These are phyloP conservation scores for Aspergillus vadensis DNA, from an alignment of 2,329 filamentous ascomycete genomes.

Conservation along the genomic window DNA sequence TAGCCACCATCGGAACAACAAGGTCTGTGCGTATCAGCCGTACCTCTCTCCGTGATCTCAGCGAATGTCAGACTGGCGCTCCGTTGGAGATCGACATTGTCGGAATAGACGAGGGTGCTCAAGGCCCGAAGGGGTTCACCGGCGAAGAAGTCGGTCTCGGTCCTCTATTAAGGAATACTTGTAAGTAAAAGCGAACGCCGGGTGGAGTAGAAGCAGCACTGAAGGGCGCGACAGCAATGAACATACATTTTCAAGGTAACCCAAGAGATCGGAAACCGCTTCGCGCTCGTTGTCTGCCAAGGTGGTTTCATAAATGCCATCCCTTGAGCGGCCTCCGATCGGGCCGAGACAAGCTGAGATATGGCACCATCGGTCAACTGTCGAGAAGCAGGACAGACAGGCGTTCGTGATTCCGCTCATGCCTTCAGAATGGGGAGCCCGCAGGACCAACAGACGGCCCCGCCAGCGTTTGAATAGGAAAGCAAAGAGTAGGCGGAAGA, in stretches of 20 bases:
- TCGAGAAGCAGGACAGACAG: constrained; percentile 46
- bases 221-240: constrained; percentile 1
- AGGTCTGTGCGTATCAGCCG: constrained; percentile 15
- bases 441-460: constrained; percentile 32
- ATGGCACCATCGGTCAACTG: constrained; percentile 47
- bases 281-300: constrained; percentile 95
- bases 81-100: constrained; percentile 96
- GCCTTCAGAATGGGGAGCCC: constrained; percentile 30
- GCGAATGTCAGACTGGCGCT: constrained; percentile 98
- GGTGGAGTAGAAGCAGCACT: background rate
- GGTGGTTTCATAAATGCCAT: constrained; percentile 81
- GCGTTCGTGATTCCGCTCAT: constrained; percentile 45
- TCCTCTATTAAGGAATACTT: constrained; percentile 62
- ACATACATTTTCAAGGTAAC: constrained; percentile 93
- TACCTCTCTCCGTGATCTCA: constrained; percentile 97
- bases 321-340: constrained; percentile 69
- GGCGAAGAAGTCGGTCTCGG: constrained; percentile 97
- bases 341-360: constrained; percentile 45
- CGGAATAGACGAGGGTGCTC: constrained; percentile 95
- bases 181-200: constrained; percentile 19
- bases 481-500: constrained; percentile 16
- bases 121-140: constrained; percentile 91
- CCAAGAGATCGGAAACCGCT: constrained; percentile 90
- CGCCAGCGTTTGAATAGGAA: constrained; percentile 24
- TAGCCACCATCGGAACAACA: background rate